Evolutionary conservation across 805 yeast genomes (phyloP).

Genomic region (Metschnikowia santaceciliae): DNA sequence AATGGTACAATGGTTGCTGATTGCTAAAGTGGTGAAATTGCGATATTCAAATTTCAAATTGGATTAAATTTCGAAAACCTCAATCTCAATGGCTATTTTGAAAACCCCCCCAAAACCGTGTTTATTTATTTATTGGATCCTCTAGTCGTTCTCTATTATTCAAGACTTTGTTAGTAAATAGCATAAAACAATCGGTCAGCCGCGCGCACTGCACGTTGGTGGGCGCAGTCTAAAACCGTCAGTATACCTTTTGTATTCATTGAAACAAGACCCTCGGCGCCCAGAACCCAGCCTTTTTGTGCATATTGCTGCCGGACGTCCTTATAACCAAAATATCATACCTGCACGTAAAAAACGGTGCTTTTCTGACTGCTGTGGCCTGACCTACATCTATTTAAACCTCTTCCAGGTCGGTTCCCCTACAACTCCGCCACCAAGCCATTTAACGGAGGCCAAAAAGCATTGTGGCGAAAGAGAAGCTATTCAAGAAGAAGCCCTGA

Average conservation of each 20-base stretch:
- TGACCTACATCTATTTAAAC: neutral
- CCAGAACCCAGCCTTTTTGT: neutral
- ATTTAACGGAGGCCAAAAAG: neutral
- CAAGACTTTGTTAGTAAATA: neutral
- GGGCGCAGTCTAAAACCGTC: conserved; percentile 1
- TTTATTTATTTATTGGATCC: too few species aligned
- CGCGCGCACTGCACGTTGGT: conserved; percentile 4
- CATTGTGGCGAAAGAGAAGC: neutral
- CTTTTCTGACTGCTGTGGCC: neutral
- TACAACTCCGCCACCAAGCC: neutral
- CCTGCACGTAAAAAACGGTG: neutral
- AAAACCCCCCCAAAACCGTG: too few species aligned
- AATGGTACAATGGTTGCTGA: too few species aligned
- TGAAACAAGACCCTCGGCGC: neutral
- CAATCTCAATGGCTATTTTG: too few species aligned
- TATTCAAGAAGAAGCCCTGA: neutral
- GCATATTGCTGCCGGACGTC: neutral
- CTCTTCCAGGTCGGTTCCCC: neutral
- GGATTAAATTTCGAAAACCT: too few species aligned
- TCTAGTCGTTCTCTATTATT: too few species aligned
- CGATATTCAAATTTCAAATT: too few species aligned
- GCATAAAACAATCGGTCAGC: conserved; percentile 2
- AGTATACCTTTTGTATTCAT: neutral
- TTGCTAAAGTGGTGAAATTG: too few species aligned
- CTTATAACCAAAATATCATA: neutral